Evolutionary conservation across 2,329 filamentous ascomycete species (phyloP), one percentile per base, ranked within the genome.

Genomic region (Tolypocladium album): DNA sequence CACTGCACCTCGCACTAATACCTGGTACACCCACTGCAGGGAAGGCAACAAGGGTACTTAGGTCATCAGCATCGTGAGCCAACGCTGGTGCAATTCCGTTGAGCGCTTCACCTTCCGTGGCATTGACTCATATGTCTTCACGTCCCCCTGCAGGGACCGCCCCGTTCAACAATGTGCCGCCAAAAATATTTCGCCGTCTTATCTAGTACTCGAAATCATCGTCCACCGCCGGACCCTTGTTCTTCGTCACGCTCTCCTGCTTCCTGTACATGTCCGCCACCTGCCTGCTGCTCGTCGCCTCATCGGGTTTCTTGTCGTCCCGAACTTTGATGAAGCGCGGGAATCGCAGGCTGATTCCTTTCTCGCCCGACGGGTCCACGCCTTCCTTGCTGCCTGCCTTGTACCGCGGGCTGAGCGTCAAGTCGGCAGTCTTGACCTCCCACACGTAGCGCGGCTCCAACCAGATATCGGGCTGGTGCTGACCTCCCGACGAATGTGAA

Each of bases 401-500:
- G 76, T 99, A 99, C 45, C 92, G 81, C 34, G 94, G 94, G 66
- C 88, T 93, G 27, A 99, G 82, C 1, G 94, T 97, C 67, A 99
- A 75, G 78, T 99, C 94, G 1, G 94, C 94, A 15, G 93, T 96
- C 79, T 93, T 96, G 66, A 99, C 92, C 75, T 99, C 94, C 94
- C 94, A 99, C 1, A 99, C 94, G 68, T 88, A 88, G 50, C 87
- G 86, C 17, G 94, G 90, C 79, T 99, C 94, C 71, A 99, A 94
- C 94, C 94, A 99, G 43, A 99, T 92, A 72, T 99, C 94, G 1
- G 94, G 94, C 72, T 99, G 94, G 71, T 97, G 92, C 75, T 96
- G 93, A 57, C 86, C 86, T 57, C 90, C 90, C 0, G 82, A 78
- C 4, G 89, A 92, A 73, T 99, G 94, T 1, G 86, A 82, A 75